Evolutionary conservation across 441 rosid genomes (phyloP), one percentile per base, ranked within the genome.

Genomic region (Pelargonium exstipulatum): DNA sequence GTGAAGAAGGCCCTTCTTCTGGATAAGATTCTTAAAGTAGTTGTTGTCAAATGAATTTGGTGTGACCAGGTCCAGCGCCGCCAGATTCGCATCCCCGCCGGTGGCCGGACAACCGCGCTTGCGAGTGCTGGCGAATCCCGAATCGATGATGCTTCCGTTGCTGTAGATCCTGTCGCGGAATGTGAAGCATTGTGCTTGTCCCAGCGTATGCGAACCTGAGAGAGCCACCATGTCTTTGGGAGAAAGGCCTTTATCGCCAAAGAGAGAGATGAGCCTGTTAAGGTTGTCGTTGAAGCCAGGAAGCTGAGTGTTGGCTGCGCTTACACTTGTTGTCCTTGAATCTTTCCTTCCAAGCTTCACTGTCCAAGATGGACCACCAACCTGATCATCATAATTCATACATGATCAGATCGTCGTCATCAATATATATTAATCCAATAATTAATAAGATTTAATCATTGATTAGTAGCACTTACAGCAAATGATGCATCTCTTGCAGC

Each of bases 401-500:
- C 22, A 20, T 20, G 26, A 24, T 24, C 26, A 24, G 26, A 24
- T 24, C 26, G 1, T 24, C 1, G 2, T 24, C 26, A 24, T 24
- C 2, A 24, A 24, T 24, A 24, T 24, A 24, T 24, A 24, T 24
- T 24, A 24, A 24, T 24, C 2, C 22, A 24, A 0, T 24, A 24
- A 24, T 24, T 24, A 24, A 24, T 24, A 24, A 24, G 26, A 24
- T 24, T 20, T 20, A 20, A 20, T 20, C 0, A 20, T 20, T 20
- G 26, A 24, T 24, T 17, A 26, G 22, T 49, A 32, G 60, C 8
- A 77, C 87, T 76, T 22, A 86, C 87, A 32, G 73, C 80, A 58
- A 76, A 83, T 12, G 88, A 85, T 14, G 95, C 86, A 61, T 89
- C 91, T 61, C 88, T 78, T 0, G 89, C 87, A 1, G 90, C 89